A percentile compares a stretch with the other conserved stretches of the same genome.
phyloP scores from a whole-genome alignment of 352 stramenopile species.

The Globisporangium perplexum region DNA sequence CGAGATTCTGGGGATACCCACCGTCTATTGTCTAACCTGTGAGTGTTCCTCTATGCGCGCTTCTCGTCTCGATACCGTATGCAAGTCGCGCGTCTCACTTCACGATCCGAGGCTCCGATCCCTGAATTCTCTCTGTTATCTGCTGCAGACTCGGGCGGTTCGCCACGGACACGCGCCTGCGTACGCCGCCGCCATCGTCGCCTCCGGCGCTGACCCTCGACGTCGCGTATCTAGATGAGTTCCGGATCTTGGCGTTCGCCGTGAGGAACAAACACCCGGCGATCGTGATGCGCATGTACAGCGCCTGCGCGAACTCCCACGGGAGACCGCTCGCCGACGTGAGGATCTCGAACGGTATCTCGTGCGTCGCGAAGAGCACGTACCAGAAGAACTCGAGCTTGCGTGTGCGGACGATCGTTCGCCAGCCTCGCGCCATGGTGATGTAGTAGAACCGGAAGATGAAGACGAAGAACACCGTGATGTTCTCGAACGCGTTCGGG shows the following conservation, averaged over 20 bases:
- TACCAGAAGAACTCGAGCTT: slow-evolving; percentile 24
- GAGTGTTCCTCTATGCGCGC: too few species aligned
- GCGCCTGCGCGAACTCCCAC: slow-evolving; percentile 33
- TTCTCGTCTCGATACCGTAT: too few species aligned
- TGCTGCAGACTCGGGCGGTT: neutral
- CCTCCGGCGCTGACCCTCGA: slow-evolving; percentile 1
- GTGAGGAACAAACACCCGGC: slow-evolving; percentile 22
- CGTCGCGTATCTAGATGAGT: slow-evolving; percentile 3
- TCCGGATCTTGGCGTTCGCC: slow-evolving; percentile 7
- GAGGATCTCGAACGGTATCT: slow-evolving; percentile 25
- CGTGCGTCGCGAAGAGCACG: slow-evolving; percentile 26
- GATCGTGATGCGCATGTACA: slow-evolving; percentile 34
- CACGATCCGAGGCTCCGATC: too few species aligned
- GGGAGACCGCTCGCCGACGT: slow-evolving; percentile 14
- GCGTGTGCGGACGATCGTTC: slow-evolving; percentile 2
- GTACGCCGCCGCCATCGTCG: neutral
- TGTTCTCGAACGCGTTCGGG: slow-evolving; percentile 21
- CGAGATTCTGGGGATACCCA: too few species aligned
- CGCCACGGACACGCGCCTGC: neutral
- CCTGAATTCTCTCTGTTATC: too few species aligned
- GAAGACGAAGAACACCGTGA: slow-evolving; percentile 28
- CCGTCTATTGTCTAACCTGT: too few species aligned
- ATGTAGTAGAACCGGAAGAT: slow-evolving; percentile 40
- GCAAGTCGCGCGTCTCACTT: too few species aligned
- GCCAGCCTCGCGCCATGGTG: slow-evolving; percentile 14